Evolutionary conservation across 345 rosid species (phyloP).

Genomic region (Populus alba): DNA sequence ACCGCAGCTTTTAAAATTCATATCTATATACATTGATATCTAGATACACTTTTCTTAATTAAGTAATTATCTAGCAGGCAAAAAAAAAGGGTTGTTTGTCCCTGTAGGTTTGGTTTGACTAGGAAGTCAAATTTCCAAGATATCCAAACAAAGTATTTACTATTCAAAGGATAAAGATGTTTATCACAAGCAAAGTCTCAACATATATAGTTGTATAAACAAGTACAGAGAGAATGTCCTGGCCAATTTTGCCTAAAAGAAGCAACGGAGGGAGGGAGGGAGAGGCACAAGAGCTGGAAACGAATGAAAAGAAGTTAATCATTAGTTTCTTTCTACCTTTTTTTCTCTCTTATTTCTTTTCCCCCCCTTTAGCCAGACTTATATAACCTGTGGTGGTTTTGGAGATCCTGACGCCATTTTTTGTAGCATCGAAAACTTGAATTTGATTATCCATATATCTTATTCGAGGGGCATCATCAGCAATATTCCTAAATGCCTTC

Average conservation of each 20-base stretch:
- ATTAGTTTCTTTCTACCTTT: background rate
- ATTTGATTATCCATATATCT: background rate
- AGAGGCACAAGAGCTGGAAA: constrained; percentile 6
- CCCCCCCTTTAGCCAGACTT: background rate
- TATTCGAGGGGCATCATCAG: background rate
- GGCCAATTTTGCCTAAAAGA: constrained; percentile 28
- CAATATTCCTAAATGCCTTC: constrained; percentile 31
- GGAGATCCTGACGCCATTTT: constrained; percentile 5
- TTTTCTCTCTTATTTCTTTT: background rate
- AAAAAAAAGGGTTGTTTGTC: background rate
- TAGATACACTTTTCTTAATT: background rate
- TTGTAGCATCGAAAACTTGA: background rate
- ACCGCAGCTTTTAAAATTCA: too few relatives aligned
- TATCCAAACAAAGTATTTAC: background rate
- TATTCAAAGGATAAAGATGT: background rate
- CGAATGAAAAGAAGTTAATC: background rate
- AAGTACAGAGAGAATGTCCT: constrained; percentile 2
- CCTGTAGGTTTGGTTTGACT: background rate
- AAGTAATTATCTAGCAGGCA: background rate
- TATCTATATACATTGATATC: too few relatives aligned
- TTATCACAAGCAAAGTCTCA: background rate
- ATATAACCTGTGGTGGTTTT: background rate
- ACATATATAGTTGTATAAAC: background rate
- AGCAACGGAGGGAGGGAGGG: background rate
- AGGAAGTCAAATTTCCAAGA: background rate